Base-by-base conservation (phyloP, 345 rosid genomes). In the Punica granatum region DNA sequence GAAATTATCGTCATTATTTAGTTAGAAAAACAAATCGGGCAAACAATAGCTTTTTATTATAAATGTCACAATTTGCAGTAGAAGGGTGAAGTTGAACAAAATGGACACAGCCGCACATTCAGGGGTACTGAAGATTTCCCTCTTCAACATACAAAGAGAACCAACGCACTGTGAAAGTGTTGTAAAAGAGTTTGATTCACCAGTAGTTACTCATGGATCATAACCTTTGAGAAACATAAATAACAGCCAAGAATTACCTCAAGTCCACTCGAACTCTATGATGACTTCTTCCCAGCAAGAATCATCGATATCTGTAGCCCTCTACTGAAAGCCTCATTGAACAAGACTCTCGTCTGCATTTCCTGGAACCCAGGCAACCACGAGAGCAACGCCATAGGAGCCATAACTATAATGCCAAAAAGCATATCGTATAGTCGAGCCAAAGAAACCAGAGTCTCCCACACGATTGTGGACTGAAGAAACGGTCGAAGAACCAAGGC, bases 341-440 rank as follows among this genome's bases (percentile, higher is more conserved):
- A 92, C 75, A 92, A 75, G 72, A 92, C 81, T 80, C 98, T 87
- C 6, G 92, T 87, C 79, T 92, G 96, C 97, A 92, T 92, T 4
- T 88, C 71, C 63, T 92, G 92, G 73, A 89, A 87, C 51, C 89
- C 98, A 11, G 98, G 98, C 84, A 92, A 78, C 98, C 98, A 92
- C 4, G 98, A 86, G 25, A 92, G 67, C 70, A 86, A 76, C 21
- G 92, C 98, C 74, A 89, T 86, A 1, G 96, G 96, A 68, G 80
- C 86, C 88, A 89, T 76, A 60, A 89, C 86, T 16, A 89, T 73
- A 43, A 89, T 68, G 70, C 96, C 98, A n/a, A 92, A 77, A 71
- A 92, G 70, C 80, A 92, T 63, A 70, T 92, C 97, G 7, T 92
- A 92, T 31, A 89, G 16, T 72, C 97, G 91, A 58, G 96, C 93